Percentiles rank a stretch among this genome's conserved stretches.
Conservation (phyloP, 2,329 filamentous ascomycete species). For the Metarhizium sp. region DNA sequence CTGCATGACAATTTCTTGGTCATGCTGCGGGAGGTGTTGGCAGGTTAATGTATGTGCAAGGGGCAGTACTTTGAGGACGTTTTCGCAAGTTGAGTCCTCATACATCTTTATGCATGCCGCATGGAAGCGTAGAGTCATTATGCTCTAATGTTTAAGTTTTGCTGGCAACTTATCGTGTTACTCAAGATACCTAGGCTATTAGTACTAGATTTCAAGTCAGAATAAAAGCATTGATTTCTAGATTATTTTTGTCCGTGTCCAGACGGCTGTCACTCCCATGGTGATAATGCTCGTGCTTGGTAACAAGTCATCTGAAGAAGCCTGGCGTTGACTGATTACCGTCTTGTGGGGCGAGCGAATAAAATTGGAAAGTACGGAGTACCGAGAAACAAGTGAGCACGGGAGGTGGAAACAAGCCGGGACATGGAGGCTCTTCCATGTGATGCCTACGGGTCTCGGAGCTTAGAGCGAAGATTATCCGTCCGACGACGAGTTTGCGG, state of each 20-base stretch:
- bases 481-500: not conserved
- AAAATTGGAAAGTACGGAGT: too few relatives aligned
- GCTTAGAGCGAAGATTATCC: conserved; percentile 1
- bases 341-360: too few relatives aligned
- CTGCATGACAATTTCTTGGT: conserved; percentile 69
- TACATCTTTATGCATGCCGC: not conserved
- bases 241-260: too few relatives aligned
- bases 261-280: too few relatives aligned
- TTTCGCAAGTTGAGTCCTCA: not conserved
- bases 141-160: not conserved
- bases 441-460: not conserved
- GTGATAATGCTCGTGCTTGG: too few relatives aligned
- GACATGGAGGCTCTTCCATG: not conserved
- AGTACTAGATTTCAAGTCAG: not conserved
- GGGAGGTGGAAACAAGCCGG: too few relatives aligned
- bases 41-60: conserved; percentile 41
- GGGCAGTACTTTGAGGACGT: not conserved
- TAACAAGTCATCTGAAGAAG: too few relatives aligned
- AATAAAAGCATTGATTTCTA: not conserved
- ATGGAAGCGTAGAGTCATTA: not conserved
- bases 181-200: not conserved
- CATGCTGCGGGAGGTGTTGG: conserved; percentile 75
- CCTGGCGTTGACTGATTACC: too few relatives aligned
- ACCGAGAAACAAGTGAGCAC: too few relatives aligned
- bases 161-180: not conserved